Percentiles rank a stretch among this genome's conserved stretches.
phyloP scores from a whole-genome alignment of 2,329 filamentous ascomycete species.

The Diaporthe amygdali region DNA sequence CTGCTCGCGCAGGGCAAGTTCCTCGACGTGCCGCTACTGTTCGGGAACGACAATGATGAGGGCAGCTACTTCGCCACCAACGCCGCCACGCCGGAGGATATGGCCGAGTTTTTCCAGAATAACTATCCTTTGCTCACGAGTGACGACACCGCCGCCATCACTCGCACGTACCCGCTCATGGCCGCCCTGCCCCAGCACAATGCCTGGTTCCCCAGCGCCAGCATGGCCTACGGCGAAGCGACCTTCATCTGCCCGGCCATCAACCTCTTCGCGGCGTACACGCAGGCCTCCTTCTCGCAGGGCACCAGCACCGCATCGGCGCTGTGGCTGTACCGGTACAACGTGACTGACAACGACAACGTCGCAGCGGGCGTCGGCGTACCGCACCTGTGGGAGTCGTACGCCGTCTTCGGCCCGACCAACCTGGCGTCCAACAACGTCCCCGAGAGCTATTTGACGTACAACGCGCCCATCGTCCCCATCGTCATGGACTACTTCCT shows the following conservation, averaged over 20 bases:
- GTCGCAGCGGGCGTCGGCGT: slow-evolving; percentile 48
- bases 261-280: slow-evolving; percentile 43
- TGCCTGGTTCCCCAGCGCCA: slow-evolving; percentile 49
- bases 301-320: background rate
- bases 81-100: slow-evolving; percentile 38
- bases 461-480: slow-evolving; percentile 50
- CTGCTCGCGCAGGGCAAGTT: slow-evolving; percentile 53
- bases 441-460: slow-evolving; percentile 46
- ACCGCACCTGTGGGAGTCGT: slow-evolving; percentile 52
- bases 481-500: slow-evolving; percentile 56
- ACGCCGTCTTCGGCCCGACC: slow-evolving; percentile 54
- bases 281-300: slow-evolving; percentile 19
- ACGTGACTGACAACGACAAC: slow-evolving; percentile 47
- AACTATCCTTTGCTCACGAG: slow-evolving; percentile 52
- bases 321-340: slow-evolving; percentile 55
- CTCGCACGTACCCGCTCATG: slow-evolving; percentile 44
- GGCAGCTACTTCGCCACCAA: slow-evolving; percentile 51
- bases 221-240: slow-evolving; percentile 49
- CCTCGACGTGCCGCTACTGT: slow-evolving; percentile 58
- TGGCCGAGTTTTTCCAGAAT: slow-evolving; percentile 47
- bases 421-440: slow-evolving; percentile 35
- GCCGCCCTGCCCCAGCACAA: slow-evolving; percentile 42
- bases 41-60: slow-evolving; percentile 52
- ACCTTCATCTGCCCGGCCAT: slow-evolving; percentile 51
- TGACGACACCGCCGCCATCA: slow-evolving; percentile 41